phyloP scores from a whole-genome alignment of 495 filamentous ascomycete species.

The Xylaria nigripes region DNA sequence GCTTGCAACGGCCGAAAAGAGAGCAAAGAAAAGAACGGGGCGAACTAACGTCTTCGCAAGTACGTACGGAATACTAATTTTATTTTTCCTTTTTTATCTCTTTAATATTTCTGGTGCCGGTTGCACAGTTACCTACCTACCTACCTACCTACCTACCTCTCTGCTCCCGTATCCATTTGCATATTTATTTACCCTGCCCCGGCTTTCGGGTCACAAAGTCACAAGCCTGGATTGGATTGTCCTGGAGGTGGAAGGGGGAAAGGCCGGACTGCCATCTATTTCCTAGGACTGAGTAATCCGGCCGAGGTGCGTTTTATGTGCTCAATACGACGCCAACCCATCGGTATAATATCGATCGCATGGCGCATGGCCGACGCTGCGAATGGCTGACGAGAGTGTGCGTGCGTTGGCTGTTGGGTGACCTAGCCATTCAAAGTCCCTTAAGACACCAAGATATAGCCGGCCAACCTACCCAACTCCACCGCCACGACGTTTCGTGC shows the following conservation, averaged over 20 bases:
- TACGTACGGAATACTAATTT: no score
- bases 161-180: not conserved
- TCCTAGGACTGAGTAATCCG: not conserved
- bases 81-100: no score
- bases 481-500: not conserved
- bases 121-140: not conserved
- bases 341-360: not conserved
- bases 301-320: not conserved
- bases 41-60: not conserved
- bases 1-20: not conserved
- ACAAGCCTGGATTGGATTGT: not conserved
- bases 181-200: not conserved
- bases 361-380: not conserved
- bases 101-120: no score
- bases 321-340: not conserved
- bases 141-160: no score
- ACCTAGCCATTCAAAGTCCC: not conserved
- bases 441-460: not conserved
- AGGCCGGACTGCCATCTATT: not conserved
- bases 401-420: slow-evolving; percentile 1
- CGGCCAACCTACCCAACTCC: not conserved
- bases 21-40: not conserved
- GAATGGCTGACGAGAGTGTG: not conserved
- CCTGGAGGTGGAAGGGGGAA: not conserved
- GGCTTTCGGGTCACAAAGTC: not conserved